Base-by-base conservation (phyloP, 2,329 filamentous ascomycete genomes). In the Aschersonia sp. region DNA sequence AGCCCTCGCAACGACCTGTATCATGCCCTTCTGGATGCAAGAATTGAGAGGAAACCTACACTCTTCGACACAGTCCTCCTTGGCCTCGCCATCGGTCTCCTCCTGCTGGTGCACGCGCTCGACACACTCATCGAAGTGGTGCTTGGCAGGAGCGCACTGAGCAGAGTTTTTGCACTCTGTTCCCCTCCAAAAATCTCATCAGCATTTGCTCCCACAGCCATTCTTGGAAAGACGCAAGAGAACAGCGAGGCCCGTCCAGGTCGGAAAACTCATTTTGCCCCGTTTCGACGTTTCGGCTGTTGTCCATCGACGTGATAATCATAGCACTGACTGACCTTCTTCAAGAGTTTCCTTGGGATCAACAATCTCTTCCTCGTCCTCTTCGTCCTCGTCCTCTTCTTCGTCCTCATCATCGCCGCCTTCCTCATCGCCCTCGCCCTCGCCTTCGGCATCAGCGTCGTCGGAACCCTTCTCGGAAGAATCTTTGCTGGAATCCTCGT, bases 21-120 rank as follows among this genome's bases (percentile, higher is more conserved):
- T 37, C 22, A 2, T 22, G 22, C 22, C 22, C 22, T 22, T 22
- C 22, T 22, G 22, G 22, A 2, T 22, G 22, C 22, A 22, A 22
- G 22, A 22, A 22, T 22, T 22, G 22, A 3, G 22, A 22, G 22
- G 22, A 4, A 9, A 80, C 89, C 70, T 84, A 97, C 92, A 98
- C 76, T 98, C 92, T 76, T 98, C 92, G 57, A 97, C 87, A 62
- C 92, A 98, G 74, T 97, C 89, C 78, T 98, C 92, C 61, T 85
- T 81, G 59, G 82, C 72, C 48, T 73, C 82, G 58, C 83, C 80
- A 55, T 83, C 77, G 58, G 83, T 78, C 61, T 87, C 64, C 57
- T 66, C 64, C 57, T 66, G 56, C 49, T 66, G 60, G 58, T 37
- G 33, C 8, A 98, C 92, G 60, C 92, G 88, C 79, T 95, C 89